A percentile compares a stretch with the other conserved stretches of the same genome.
These are phyloP conservation scores for Globisporangium barbulae DNA, from an alignment of 352 stramenopile genomes.

Conservation along the genomic window DNA sequence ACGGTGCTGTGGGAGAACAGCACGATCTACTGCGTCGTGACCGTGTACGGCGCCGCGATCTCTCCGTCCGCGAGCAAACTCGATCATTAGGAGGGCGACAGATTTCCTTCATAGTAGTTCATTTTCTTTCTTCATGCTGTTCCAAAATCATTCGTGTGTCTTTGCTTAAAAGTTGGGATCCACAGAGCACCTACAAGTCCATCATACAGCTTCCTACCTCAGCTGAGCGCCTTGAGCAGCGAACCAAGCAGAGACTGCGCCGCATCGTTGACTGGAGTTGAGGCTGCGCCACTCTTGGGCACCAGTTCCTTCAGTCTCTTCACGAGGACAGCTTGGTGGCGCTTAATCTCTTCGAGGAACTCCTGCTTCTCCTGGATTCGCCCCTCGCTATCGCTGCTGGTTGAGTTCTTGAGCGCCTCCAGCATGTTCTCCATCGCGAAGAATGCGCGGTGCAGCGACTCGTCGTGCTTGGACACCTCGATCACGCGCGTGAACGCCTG, in stretches of 20 bases:
- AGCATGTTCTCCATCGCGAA: constrained; percentile 81
- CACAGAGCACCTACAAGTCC: neutral
- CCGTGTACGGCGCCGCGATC: constrained; percentile 77
- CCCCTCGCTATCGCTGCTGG: constrained; percentile 8
- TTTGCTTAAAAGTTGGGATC: neutral
- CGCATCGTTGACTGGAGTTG: constrained; percentile 40
- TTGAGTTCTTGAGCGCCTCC: constrained; percentile 24
- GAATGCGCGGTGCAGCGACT: constrained; percentile 69
- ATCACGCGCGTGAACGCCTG: constrained; percentile 58
- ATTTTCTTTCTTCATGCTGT: neutral
- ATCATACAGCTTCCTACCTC: neutral
- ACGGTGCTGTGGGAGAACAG: constrained; percentile 85
- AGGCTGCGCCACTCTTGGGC: constrained; percentile 16
- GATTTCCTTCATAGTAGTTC: neutral
- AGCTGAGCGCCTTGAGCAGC: constrained; percentile 24
- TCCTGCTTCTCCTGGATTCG: constrained; percentile 50
- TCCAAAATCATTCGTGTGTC: neutral
- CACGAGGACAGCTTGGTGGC: constrained; percentile 26
- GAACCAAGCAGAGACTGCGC: constrained; percentile 51
- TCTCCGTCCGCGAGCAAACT: constrained; percentile 73
- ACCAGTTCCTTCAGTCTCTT: constrained; percentile 34
- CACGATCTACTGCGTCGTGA: constrained; percentile 83
- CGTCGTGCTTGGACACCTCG: constrained; percentile 44
- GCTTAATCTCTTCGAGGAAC: constrained; percentile 40
- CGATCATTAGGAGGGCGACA: constrained; percentile 38